Evolutionary conservation across 23 red algal genomes (phyloP).

Genomic region (Gracilaria domingensis): DNA sequence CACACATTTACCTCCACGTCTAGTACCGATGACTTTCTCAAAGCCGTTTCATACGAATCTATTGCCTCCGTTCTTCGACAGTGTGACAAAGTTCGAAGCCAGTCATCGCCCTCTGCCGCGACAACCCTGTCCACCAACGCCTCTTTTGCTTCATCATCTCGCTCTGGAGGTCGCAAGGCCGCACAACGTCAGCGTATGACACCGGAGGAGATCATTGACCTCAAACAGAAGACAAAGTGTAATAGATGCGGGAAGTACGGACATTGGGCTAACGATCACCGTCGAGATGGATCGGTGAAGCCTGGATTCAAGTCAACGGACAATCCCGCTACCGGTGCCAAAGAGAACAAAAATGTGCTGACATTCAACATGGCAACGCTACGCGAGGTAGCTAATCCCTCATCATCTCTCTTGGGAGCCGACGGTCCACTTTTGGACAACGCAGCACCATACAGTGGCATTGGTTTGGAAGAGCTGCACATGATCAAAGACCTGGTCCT

Average conservation of each 20-base stretch:
- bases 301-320: not conserved
- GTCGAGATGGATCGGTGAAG: constrained; percentile 40
- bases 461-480: constrained; percentile 9
- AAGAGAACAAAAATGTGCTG: not conserved
- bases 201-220: constrained; percentile 1
- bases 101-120: no score
- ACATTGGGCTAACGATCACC: constrained; percentile 13
- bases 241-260: constrained; percentile 20
- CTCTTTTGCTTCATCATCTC: no score
- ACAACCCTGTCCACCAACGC: no score
- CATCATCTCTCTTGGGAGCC: not conserved
- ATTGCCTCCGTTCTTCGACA: not conserved
- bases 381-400: not conserved
- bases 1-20: not conserved
- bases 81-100: constrained; percentile 1
- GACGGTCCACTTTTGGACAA: constrained; percentile 45
- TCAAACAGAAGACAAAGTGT: constrained; percentile 21
- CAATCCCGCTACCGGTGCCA: not conserved
- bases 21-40: not conserved
- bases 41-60: not conserved
- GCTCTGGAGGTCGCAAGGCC: no score
- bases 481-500: not conserved
- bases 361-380: not conserved
- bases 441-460: constrained; percentile 56
- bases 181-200: not conserved